These are phyloP conservation scores for Hygrophorus russula DNA, from an alignment of 768 basidiomycete genomes.

Conservation along the genomic window DNA sequence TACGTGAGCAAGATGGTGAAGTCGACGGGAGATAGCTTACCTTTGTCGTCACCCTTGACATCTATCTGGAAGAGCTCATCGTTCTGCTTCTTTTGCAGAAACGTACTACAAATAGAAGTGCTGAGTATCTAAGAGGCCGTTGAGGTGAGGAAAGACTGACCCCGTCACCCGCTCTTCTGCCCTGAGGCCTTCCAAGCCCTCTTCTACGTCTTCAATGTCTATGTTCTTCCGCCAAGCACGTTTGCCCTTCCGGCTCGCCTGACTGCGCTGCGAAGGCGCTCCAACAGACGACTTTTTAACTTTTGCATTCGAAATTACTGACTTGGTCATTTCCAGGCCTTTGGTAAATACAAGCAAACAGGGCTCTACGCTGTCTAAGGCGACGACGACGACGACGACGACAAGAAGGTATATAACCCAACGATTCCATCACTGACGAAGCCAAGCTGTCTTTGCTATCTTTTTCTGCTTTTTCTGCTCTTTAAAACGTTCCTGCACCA, in stretches of 20 bases:
- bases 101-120: constrained; percentile 28
- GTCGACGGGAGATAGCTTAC: constrained; percentile 26
- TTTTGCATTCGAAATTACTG: too few species aligned
- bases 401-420: too few species aligned
- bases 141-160: not conserved
- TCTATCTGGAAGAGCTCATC: constrained; percentile 75
- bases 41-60: constrained; percentile 61
- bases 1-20: constrained; percentile 1
- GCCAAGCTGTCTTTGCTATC: constrained; percentile 81
- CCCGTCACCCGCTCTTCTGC: constrained; percentile 16
- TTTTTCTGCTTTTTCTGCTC: constrained; percentile 77
- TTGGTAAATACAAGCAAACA: too few species aligned
- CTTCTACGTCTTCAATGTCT: constrained; percentile 59
- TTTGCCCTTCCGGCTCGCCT: constrained; percentile 83
- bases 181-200: constrained; percentile 25
- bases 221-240: constrained; percentile 91
- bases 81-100: constrained; percentile 57
- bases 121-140: not conserved
- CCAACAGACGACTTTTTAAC: constrained; percentile 23
- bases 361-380: too few species aligned
- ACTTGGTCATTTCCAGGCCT: too few species aligned
- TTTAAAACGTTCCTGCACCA: constrained; percentile 63
- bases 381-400: too few species aligned
- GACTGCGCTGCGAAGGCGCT: constrained; percentile 51
- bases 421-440: constrained; percentile 37